Base-by-base conservation (phyloP, 2,329 filamentous ascomycete species). In the Microascus cirrosus region DNA sequence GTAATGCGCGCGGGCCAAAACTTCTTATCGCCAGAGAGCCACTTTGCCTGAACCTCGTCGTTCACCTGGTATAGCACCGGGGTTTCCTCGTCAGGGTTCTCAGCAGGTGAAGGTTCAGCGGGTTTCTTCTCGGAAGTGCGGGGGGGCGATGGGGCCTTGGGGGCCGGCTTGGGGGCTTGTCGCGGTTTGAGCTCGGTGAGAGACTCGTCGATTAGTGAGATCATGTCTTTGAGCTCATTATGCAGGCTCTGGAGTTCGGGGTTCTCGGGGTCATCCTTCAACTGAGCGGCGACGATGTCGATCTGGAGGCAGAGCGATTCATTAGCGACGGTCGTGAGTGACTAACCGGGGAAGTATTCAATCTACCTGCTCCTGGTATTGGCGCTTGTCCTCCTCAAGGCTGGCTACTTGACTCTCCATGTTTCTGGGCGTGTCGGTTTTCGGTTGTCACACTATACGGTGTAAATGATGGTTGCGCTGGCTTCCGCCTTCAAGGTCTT, bases 1-100 rank as follows among this genome's bases (percentile, higher is more conserved):
- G 90, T 93, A 71, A 99, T 95, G 66, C 90, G 86, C 50, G 92
- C 94, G 53, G 90, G 87, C 74, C 97, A 97, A 74, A 92, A 96
- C 25, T 82, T 82, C 67, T 89, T 90, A 72, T 99, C 94, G 58
- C 90, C 91, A 11, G 90, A 88, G 53, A 87, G 76, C 90, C 92
- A 99, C 72, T 93, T 92, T 53, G 93, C 94, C 71, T 94, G 79
- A 57, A 96, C 89, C 35, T 79, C 88, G 67, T 99, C 94, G 69
- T 96, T 96, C 63, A 96, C 89, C 59, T 87, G 83, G 73, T 92
- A 96, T 11, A 78, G 79, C 2, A 79, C 76, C 0, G 79, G 74
- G 2, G 73, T 70, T 35, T 80, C 73, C 34, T 77, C 75, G 62
- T 86, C 82, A 57, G 80, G 71, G 13, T 63, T 62, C 8, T 68